These are phyloP conservation scores for Myriosclerotinia scirpicola DNA, from an alignment of 2,329 filamentous ascomycete species.

Conservation along the genomic window DNA sequence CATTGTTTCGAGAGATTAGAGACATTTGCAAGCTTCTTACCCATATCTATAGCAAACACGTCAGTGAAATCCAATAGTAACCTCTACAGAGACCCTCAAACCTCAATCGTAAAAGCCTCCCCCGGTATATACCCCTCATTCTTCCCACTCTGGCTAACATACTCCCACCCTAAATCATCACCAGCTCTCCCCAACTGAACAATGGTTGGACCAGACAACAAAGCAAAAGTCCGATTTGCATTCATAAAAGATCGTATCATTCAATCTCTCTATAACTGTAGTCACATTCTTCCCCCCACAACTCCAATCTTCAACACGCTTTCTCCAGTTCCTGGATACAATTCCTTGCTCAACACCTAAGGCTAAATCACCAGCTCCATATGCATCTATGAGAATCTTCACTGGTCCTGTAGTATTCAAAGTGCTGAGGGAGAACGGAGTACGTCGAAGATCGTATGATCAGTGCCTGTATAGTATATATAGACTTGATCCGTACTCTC, in stretches of 20 bases:
- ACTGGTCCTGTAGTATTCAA: conserved; percentile 22
- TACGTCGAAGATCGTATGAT: conserved; percentile 25
- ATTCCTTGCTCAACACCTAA: too few species aligned
- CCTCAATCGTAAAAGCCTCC: conserved; percentile 38
- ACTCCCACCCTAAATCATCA: conserved; percentile 12
- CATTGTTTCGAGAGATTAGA: too few species aligned
- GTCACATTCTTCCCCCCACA: too few species aligned
- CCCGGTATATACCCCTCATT: conserved; percentile 33
- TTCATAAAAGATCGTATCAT: conserved; percentile 15
- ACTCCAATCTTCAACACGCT: too few species aligned
- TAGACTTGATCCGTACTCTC: conserved; percentile 15
- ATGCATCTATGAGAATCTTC: conserved; percentile 24
- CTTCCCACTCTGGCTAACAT: conserved; percentile 28
- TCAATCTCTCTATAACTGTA: too few species aligned
- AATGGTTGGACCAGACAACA: conserved; percentile 26
- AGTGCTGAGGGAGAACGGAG: conserved; percentile 25
- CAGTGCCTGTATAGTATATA: conserved; percentile 29
- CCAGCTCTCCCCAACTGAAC: conserved; percentile 23
- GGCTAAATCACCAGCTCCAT: too few species aligned
- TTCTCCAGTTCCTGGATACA: too few species aligned
- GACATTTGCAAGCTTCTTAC: too few species aligned
- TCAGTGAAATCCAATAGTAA: neutral
- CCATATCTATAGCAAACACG: neutral
- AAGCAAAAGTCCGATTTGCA: conserved; percentile 7
- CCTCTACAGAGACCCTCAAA: neutral